Conservation (phyloP, 108 stramenopile species). For the Cyclotella atomus region DNA sequence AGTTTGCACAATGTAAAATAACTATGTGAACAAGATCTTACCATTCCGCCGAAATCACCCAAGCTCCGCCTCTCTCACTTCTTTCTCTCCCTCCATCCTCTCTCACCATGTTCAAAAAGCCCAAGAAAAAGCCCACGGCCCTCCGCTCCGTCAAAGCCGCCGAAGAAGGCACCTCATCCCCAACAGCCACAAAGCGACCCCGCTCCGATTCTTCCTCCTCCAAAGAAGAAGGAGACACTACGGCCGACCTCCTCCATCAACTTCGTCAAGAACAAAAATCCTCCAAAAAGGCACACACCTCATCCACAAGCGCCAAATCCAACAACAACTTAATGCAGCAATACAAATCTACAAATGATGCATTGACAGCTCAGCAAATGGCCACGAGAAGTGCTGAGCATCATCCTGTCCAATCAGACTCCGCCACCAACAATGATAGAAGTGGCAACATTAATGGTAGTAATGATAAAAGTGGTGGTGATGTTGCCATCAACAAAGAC, state of each 20-base stretch:
- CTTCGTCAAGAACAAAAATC: constrained; percentile 56
- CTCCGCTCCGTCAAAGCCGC: constrained; percentile 35
- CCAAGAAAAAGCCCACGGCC: constrained; percentile 52
- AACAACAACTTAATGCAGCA: constrained; percentile 47
- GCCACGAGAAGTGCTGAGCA: constrained; percentile 62
- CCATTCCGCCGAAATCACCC: neutral
- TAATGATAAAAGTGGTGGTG: too few species aligned
- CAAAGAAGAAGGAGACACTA: constrained; percentile 42
- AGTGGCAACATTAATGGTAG: too few species aligned
- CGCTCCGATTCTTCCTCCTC: constrained; percentile 9
- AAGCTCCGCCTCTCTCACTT: neutral
- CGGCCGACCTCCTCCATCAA: constrained; percentile 48
- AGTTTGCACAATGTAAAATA: too few species aligned
- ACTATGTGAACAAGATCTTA: too few species aligned
- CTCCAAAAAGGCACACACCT: constrained; percentile 4
- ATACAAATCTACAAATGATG: constrained; percentile 45
- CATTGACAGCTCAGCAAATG: constrained; percentile 50
- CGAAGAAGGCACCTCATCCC: constrained; percentile 9
- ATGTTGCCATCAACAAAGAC: constrained; percentile 8
- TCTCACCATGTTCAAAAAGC: constrained; percentile 72
- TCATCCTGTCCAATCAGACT: constrained; percentile 46
- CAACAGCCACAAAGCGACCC: neutral
- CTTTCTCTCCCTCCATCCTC: neutral
- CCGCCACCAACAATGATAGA: too few species aligned
- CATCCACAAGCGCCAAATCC: constrained; percentile 12